Conservation (phyloP, 371 early-diverging fungal species). For the Actinomortierella ambigua region DNA sequence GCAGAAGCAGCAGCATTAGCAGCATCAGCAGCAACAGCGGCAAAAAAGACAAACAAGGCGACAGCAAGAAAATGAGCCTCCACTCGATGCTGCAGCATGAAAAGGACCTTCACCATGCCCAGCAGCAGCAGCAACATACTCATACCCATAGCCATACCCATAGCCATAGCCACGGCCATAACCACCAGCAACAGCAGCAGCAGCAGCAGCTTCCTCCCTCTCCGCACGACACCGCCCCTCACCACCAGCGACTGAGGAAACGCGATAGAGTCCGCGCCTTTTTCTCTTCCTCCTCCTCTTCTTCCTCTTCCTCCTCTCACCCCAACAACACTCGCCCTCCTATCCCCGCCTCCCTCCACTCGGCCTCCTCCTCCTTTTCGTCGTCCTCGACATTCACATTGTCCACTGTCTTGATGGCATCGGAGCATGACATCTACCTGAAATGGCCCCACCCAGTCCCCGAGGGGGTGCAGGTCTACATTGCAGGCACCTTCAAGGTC, state of each 20-base stretch:
- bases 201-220: slow-evolving; percentile 2
- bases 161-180: too few species aligned
- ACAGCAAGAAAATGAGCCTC: too few species aligned
- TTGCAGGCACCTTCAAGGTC: slow-evolving; percentile 42
- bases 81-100: too few species aligned
- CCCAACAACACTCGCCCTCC: slow-evolving; percentile 6
- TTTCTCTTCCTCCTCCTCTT: slow-evolving; percentile 3
- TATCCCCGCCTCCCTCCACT: slow-evolving; percentile 6
- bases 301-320: slow-evolving; percentile 9
- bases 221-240: slow-evolving; percentile 11
- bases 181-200: slow-evolving; percentile 7
- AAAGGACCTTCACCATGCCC: too few species aligned
- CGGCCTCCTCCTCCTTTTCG: slow-evolving; percentile 10
- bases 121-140: slow-evolving; percentile 6
- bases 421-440: slow-evolving; percentile 38
- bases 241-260: slow-evolving; percentile 1
- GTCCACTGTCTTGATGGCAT: slow-evolving; percentile 34
- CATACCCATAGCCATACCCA: too few species aligned
- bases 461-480: slow-evolving; percentile 18
- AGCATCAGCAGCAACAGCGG: slow-evolving; percentile 6
- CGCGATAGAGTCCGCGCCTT: background rate
- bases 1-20: background rate
- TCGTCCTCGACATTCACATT: slow-evolving; percentile 15
- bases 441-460: slow-evolving; percentile 37
- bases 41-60: background rate